Percentiles rank a stretch among this genome's conserved stretches.
These are phyloP conservation scores for Chalciporus sp. DNA, from an alignment of 1,284 basidiomycete genomes.

Conservation along the genomic window DNA sequence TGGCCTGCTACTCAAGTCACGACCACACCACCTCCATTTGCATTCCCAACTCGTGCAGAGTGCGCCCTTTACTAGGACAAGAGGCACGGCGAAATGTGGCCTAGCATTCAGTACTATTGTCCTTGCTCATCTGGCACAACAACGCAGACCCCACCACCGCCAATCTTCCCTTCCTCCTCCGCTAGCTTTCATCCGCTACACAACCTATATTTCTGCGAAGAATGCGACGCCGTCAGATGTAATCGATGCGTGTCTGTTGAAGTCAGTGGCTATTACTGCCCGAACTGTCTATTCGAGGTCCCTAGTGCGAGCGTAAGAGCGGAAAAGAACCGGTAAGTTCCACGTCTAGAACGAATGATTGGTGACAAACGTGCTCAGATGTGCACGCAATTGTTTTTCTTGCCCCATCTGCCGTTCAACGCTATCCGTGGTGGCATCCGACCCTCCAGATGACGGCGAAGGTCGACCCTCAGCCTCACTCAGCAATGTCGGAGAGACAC, in stretches of 20 bases:
- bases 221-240: conserved; percentile 94
- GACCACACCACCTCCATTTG: background rate
- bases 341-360: background rate
- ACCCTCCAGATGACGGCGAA: conserved; percentile 70
- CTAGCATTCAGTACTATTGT: conserved; percentile 65
- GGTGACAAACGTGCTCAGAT: conserved; percentile 53
- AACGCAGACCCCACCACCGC: conserved; percentile 68
- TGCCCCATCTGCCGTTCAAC: conserved; percentile 93
- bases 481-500: conserved; percentile 73
- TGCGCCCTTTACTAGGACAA: background rate
- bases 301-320: conserved; percentile 94
- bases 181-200: conserved; percentile 82
- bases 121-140: conserved; percentile 57
- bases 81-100: conserved; percentile 27
- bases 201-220: conserved; percentile 95
- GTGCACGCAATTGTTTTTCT: conserved; percentile 95
- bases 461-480: conserved; percentile 51
- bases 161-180: conserved; percentile 72
- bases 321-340: conserved; percentile 85
- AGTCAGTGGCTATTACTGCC: conserved; percentile 96
- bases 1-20: too few species aligned
- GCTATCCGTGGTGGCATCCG: conserved; percentile 84
- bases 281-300: conserved; percentile 98
- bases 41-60: background rate
- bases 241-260: conserved; percentile 91